Base-by-base conservation (phyloP, 1,139 yeast species). In the Lodderomyces jiufengensis region DNA sequence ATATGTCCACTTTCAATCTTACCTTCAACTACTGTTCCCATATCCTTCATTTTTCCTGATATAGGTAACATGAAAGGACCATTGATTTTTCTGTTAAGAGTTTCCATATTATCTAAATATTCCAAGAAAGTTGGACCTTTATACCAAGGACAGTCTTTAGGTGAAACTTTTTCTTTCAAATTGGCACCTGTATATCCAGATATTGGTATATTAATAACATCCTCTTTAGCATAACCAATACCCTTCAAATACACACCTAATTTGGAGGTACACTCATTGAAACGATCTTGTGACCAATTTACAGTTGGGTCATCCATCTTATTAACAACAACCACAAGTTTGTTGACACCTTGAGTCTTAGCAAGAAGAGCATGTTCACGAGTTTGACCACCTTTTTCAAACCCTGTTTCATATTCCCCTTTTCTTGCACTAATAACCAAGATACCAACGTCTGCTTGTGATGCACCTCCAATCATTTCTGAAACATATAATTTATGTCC, bases 231-330 rank as follows among this genome's bases (percentile, higher is more conserved):
- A 69, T 87, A 92, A 35, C 98, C 98, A 55, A 90, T 84, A 52
- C 90, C 95, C 68, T 79, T 87, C 60, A 92, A 76, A 73, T 81
- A 92, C 36, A 61, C 56, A 23, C 79, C 78, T 50, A 94, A 71
- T 63, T 90, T 92, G 49, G 78, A 65, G 46, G 86, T 88, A 76
- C 98, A 92, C 69, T 92, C 98, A 54, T 85, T 88, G 63, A 87
- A 92, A 66, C 99, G 84, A 60, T 85, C 95, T 66, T 90, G 78
- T 30, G 96, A 84, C 99, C 99, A 92, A 47, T 63, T 68, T 33
- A 92, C 99, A 34, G 98, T 92, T 38, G 96, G 84, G 58, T 92
- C 99, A 65, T 92, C 99, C 98, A 92, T 92, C 78, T 92, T 92
- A 72, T 92, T 92, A 50, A 94, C 92, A 40, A 84, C 97, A 45